Percentiles rank a stretch among this genome's conserved stretches.
Evolutionary conservation across 2,329 filamentous ascomycete genomes (phyloP).

Genomic region (Penicillium sp.): DNA sequence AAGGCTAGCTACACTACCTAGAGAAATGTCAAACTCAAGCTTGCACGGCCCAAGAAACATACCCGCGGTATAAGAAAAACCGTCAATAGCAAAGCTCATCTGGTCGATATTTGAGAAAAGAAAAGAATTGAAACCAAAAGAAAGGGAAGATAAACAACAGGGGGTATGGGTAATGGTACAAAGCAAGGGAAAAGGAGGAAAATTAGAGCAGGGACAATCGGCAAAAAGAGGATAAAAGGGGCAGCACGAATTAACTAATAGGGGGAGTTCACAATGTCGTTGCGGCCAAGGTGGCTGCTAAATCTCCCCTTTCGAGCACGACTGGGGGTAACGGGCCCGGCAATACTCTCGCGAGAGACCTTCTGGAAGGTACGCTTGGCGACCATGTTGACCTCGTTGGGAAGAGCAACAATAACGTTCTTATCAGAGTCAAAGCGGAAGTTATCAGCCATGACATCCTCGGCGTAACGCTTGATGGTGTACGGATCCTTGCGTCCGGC

Average conservation of each 20-base stretch:
- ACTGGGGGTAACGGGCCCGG: conserved; percentile 55
- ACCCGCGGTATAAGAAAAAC: background rate
- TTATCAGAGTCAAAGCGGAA: conserved; percentile 97
- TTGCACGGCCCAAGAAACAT: background rate
- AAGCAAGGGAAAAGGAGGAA: conserved; percentile 11
- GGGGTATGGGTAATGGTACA: conserved; percentile 32
- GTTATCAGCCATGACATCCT: conserved; percentile 96
- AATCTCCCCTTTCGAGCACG: conserved; percentile 34
- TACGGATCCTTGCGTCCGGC: conserved; percentile 82
- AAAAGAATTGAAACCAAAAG: background rate
- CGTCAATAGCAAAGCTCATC: background rate
- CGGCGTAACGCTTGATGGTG: conserved; percentile 92
- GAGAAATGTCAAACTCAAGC: background rate
- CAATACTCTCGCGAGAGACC: conserved; percentile 91
- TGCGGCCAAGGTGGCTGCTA: conserved; percentile 61
- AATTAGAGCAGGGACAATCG: conserved; percentile 6
- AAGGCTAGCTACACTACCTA: background rate
- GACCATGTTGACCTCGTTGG: conserved; percentile 98
- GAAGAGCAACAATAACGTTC: conserved; percentile 94
- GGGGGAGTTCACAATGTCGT: conserved; percentile 79
- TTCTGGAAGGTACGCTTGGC: conserved; percentile 79
- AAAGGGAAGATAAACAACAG: conserved; percentile 19
- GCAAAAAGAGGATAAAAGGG: background rate
- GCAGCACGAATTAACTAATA: conserved; percentile 43
- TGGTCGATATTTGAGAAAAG: background rate